Evolutionary conservation across 768 basidiomycete species (phyloP).

Genomic region (Lyophyllum decastes): DNA sequence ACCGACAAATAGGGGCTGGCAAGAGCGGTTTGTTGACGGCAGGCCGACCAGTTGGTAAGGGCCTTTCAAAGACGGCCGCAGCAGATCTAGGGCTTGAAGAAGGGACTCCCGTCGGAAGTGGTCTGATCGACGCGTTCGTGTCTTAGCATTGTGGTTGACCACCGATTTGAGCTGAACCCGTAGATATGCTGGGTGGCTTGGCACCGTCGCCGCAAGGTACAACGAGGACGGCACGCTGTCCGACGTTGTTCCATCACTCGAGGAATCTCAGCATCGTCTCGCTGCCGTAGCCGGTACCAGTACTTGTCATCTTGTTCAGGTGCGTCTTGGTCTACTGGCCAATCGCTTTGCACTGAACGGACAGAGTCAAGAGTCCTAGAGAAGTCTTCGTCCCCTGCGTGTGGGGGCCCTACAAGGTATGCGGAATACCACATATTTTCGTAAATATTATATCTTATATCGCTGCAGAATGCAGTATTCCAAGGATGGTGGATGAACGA

Average conservation of each 20-base stretch:
- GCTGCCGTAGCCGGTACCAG: conserved; percentile 96
- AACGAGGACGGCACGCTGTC: conserved; percentile 54
- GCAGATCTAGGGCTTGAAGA: conserved; percentile 80
- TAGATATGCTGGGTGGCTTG: conserved; percentile 95
- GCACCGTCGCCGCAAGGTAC: conserved; percentile 85
- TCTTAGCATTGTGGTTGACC: conserved; percentile 3
- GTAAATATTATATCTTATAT: not conserved
- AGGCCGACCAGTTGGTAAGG: conserved; percentile 81
- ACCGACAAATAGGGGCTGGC: conserved; percentile 72
- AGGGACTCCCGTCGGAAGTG: conserved; percentile 93
- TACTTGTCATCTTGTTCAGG: conserved; percentile 94
- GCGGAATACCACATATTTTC: not conserved
- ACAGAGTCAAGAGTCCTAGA: conserved; percentile 59
- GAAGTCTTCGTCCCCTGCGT: conserved; percentile 89
- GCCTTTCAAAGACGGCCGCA: conserved; percentile 78
- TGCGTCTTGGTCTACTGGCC: conserved; percentile 21
- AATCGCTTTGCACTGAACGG: not conserved
- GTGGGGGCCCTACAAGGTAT: conserved; percentile 87
- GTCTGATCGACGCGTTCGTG: conserved; percentile 89
- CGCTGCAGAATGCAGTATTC: conserved; percentile 77
- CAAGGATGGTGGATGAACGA: conserved; percentile 99
- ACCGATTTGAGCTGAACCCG: not conserved
- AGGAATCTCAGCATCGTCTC: conserved; percentile 79
- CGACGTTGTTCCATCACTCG: conserved; percentile 55
- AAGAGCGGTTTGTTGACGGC: conserved; percentile 74